Evolutionary conservation across 495 filamentous ascomycete genomes (phyloP).

Genomic region (Friedmanniomyces simplex): DNA sequence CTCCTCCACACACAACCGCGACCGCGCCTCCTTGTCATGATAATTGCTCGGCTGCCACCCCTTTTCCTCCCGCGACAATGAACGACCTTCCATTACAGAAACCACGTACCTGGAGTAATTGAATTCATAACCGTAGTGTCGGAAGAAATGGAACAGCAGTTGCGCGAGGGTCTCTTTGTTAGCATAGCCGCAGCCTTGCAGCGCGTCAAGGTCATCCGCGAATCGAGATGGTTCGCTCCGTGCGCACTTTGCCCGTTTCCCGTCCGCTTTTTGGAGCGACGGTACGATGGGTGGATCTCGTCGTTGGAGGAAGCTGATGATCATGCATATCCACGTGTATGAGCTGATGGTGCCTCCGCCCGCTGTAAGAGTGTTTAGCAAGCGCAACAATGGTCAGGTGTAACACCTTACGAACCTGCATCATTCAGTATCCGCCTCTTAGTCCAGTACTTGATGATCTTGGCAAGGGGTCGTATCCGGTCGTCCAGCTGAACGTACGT

Average conservation of each 20-base stretch:
- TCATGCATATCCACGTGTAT: conserved; percentile 99
- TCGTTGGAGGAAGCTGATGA: conserved; percentile 90
- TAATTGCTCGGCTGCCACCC: conserved; percentile 58
- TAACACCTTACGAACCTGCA: conserved; percentile 55
- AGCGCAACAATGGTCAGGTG: neutral
- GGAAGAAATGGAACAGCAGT: conserved; percentile 87
- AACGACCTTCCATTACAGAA: conserved; percentile 73
- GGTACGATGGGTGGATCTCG: conserved; percentile 81
- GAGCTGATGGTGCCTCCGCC: conserved; percentile 92
- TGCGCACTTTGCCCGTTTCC: conserved; percentile 43
- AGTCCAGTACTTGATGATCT: conserved; percentile 97
- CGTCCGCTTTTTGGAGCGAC: conserved; percentile 66
- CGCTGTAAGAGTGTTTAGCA: conserved; percentile 39
- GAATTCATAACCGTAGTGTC: conserved; percentile 85
- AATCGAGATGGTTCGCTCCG: conserved; percentile 63
- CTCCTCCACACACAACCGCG: conserved; percentile 87
- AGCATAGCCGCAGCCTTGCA: conserved; percentile 60
- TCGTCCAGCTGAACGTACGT: conserved; percentile 93
- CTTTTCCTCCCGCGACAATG: conserved; percentile 79
- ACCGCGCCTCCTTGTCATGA: conserved; percentile 46
- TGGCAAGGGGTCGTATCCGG: conserved; percentile 79
- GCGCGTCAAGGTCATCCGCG: conserved; percentile 67
- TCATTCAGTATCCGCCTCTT: conserved; percentile 86
- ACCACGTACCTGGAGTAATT: conserved; percentile 77
- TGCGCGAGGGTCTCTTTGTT: conserved; percentile 78